phyloP scores from a whole-genome alignment of 2,329 filamentous ascomycete species.

The Samsoniella hepiali region DNA sequence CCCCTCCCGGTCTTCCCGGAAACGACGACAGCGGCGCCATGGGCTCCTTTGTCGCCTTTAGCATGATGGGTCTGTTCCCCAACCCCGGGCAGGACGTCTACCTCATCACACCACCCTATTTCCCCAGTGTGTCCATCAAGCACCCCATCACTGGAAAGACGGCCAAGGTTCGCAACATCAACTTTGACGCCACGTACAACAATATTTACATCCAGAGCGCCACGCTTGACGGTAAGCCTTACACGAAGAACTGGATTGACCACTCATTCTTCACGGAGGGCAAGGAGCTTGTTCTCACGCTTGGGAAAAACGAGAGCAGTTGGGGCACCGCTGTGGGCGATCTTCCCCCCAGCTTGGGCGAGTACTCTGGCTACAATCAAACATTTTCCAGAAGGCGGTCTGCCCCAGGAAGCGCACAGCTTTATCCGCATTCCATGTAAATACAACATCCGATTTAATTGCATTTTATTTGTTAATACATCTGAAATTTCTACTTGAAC shows the following conservation, averaged over 20 bases:
- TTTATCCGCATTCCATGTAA: neutral
- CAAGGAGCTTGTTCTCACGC: constrained; percentile 58
- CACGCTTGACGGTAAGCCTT: constrained; percentile 57
- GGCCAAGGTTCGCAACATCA: constrained; percentile 56
- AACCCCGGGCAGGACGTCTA: constrained; percentile 68
- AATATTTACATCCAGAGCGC: constrained; percentile 64
- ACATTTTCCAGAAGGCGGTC: constrained; percentile 19
- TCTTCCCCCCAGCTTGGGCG: constrained; percentile 57
- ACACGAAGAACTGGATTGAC: constrained; percentile 63
- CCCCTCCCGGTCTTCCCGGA: constrained; percentile 59
- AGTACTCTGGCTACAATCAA: constrained; percentile 34
- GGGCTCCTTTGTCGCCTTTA: constrained; percentile 62
- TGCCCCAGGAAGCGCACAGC: neutral
- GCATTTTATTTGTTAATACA: neutral
- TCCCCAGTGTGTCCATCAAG: constrained; percentile 56
- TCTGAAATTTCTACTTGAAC: neutral
- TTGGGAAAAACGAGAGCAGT: constrained; percentile 58
- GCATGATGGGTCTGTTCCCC: constrained; percentile 69
- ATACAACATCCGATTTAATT: neutral
- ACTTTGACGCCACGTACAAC: constrained; percentile 58
- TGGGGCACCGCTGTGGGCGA: constrained; percentile 62
- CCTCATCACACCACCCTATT: constrained; percentile 67
- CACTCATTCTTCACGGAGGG: constrained; percentile 67
- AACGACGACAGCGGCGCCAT: constrained; percentile 71
- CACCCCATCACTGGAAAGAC: constrained; percentile 57